These are phyloP conservation scores for Ambrosia hybrid DNA, from an alignment of 140 eudicot species.

Conservation along the genomic window DNA sequence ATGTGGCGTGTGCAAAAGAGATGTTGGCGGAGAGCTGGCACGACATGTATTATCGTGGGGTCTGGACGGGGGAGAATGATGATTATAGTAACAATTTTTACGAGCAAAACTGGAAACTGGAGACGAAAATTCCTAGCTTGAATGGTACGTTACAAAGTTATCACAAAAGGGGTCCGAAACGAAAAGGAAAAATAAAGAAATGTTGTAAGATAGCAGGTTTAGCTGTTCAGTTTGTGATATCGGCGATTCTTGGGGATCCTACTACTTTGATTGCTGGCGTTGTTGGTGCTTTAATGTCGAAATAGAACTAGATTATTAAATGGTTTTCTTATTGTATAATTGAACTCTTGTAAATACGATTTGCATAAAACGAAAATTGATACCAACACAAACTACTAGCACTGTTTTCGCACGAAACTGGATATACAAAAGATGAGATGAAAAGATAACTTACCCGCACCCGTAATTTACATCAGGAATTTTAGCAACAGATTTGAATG, in stretches of 20 bases:
- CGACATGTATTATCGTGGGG: conserved; percentile 36
- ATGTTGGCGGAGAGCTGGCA: conserved; percentile 62
- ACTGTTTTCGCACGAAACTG: conserved; percentile 17
- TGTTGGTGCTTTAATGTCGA: conserved; percentile 52
- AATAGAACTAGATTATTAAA: conserved; percentile 24
- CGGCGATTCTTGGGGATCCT: conserved; percentile 68
- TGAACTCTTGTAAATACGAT: conserved; percentile 10
- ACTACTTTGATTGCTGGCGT: conserved; percentile 52
- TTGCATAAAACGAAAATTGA: not conserved
- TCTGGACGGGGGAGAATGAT: conserved; percentile 16
- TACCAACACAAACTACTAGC: conserved; percentile 3
- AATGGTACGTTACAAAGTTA: conserved; percentile 44
- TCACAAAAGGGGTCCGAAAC: conserved; percentile 24
- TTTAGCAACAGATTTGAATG: conserved; percentile 57
- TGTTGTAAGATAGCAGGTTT: conserved; percentile 54
- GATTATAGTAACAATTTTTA: conserved; percentile 9
- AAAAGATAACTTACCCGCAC: conserved; percentile 59
- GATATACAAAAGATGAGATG: conserved; percentile 42
- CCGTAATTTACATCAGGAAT: conserved; percentile 82
- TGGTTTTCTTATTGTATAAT: not conserved
- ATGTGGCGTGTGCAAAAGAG: conserved; percentile 62
- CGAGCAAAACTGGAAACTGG: conserved; percentile 26
- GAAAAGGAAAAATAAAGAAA: conserved; percentile 45
- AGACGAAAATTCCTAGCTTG: not conserved
- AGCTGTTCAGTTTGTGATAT: conserved; percentile 46